phyloP scores from a whole-genome alignment of 768 basidiomycete genomes.

The Mycena floridula region DNA sequence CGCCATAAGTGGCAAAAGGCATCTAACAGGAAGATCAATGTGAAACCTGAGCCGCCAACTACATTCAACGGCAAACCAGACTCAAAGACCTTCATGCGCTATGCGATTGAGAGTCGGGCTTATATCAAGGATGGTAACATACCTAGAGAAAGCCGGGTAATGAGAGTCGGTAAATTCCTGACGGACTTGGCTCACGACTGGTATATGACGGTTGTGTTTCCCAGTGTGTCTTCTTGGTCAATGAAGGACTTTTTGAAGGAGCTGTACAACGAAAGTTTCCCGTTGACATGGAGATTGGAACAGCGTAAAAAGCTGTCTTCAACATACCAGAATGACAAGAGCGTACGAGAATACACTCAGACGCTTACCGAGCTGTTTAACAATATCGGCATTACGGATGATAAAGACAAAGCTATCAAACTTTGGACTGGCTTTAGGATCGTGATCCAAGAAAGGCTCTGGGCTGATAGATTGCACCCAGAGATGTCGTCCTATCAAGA shows the following conservation, averaged over 20 bases:
- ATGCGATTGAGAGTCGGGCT: too few species aligned
- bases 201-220: too few species aligned
- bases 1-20: too few species aligned
- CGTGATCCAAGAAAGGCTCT: constrained; percentile 22
- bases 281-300: constrained; percentile 17
- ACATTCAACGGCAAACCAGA: too few species aligned
- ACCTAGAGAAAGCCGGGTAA: too few species aligned
- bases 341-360: constrained; percentile 22
- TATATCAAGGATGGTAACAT: too few species aligned
- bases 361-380: constrained; percentile 22
- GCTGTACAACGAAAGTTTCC: constrained; percentile 29
- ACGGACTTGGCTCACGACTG: too few species aligned
- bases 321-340: constrained; percentile 15
- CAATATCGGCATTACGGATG: constrained; percentile 19
- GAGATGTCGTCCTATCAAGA: constrained; percentile 19
- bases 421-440: constrained; percentile 25
- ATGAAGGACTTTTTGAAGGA: constrained; percentile 19
- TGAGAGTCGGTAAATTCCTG: too few species aligned
- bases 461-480: constrained; percentile 18
- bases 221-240: too few species aligned
- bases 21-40: too few species aligned
- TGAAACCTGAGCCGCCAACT: too few species aligned
- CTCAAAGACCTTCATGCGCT: too few species aligned
- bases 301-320: constrained; percentile 17
- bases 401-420: constrained; percentile 21